phyloP scores from a whole-genome alignment of 2,329 filamentous ascomycete genomes.

The Trichoderma koningii region DNA sequence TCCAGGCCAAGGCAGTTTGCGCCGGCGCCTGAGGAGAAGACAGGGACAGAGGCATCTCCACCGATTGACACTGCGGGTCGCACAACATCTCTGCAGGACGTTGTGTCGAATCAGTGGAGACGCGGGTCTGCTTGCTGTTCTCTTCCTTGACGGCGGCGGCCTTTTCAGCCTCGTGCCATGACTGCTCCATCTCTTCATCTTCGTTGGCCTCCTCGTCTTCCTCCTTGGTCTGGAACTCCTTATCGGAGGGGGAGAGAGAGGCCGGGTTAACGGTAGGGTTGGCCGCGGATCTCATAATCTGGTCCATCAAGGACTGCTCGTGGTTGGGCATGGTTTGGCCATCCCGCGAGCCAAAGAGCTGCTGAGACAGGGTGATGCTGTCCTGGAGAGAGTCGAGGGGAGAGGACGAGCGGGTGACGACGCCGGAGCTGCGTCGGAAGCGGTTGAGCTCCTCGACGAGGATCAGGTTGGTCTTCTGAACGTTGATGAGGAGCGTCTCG shows the following conservation, averaged over 20 bases:
- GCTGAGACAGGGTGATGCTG: slow-evolving; percentile 59
- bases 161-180: slow-evolving; percentile 17
- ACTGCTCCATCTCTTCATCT: neutral
- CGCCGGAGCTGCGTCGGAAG: slow-evolving; percentile 49
- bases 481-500: slow-evolving; percentile 61
- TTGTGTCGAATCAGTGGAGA: slow-evolving; percentile 93
- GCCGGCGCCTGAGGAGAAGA: slow-evolving; percentile 47
- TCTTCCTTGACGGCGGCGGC: slow-evolving; percentile 11
- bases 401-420: slow-evolving; percentile 45
- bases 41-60: slow-evolving; percentile 55
- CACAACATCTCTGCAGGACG: slow-evolving; percentile 99
- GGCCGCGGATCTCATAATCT: slow-evolving; percentile 44
- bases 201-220: neutral
- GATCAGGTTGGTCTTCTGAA: slow-evolving; percentile 55
- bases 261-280: slow-evolving; percentile 61
- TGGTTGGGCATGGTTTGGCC: slow-evolving; percentile 37
- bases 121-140: slow-evolving; percentile 36
- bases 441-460: slow-evolving; percentile 54
- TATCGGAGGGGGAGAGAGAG: slow-evolving; percentile 59
- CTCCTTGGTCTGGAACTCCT: slow-evolving; percentile 30
- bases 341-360: slow-evolving; percentile 57
- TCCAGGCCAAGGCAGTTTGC: slow-evolving; percentile 46
- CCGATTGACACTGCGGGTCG: slow-evolving; percentile 99
- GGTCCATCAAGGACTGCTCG: slow-evolving; percentile 44
- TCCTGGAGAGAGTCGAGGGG: slow-evolving; percentile 48